A percentile compares a stretch with the other conserved stretches of the same genome.
phyloP scores from a whole-genome alignment of 371 early-diverging fungal genomes.

The Rhizopus delemar region DNA sequence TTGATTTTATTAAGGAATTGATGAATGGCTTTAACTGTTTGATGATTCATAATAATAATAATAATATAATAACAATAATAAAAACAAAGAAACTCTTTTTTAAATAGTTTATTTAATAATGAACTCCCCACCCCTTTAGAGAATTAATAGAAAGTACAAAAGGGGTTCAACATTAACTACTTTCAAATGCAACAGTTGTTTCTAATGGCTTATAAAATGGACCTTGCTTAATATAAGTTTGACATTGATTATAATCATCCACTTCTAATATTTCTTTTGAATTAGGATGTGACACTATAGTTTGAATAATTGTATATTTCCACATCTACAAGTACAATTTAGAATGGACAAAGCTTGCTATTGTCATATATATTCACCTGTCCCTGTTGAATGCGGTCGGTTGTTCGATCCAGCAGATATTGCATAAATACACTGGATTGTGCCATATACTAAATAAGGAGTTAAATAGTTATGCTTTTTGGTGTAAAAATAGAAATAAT shows the following conservation, averaged over 20 bases:
- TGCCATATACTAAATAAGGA: constrained; percentile 30
- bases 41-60: no score
- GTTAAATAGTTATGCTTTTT: neutral
- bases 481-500: neutral
- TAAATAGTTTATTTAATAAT: constrained; percentile 11
- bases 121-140: constrained; percentile 13
- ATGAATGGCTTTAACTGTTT: no score
- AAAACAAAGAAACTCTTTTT: no score
- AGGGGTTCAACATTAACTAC: constrained; percentile 18
- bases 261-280: constrained; percentile 24
- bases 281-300: constrained; percentile 26
- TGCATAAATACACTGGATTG: constrained; percentile 41
- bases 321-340: constrained; percentile 30
- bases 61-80: no score
- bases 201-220: constrained; percentile 36
- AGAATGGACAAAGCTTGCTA: neutral
- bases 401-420: constrained; percentile 49
- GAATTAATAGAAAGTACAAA: neutral
- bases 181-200: constrained; percentile 43
- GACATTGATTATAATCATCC: constrained; percentile 31
- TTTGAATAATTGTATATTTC: constrained; percentile 49
- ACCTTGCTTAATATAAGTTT: constrained; percentile 46
- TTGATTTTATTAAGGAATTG: neutral
- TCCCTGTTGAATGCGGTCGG: constrained; percentile 38
- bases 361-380: constrained; percentile 28